Evolutionary conservation across 495 filamentous ascomycete genomes (phyloP).

Genomic region (Sordaria brevicollis): DNA sequence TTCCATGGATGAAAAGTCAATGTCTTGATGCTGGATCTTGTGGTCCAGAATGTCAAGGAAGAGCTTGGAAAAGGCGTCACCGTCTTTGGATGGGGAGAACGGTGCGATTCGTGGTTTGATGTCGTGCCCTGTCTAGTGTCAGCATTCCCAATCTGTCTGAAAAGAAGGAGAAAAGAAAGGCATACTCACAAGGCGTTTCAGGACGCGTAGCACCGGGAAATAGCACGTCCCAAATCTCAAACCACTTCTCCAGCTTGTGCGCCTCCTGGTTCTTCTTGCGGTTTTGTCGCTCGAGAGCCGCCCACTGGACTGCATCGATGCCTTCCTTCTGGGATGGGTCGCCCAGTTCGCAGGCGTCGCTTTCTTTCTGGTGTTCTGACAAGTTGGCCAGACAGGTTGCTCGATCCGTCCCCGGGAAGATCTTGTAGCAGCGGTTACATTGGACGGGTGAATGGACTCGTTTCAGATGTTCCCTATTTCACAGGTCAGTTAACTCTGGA

Average conservation of each 20-base stretch:
- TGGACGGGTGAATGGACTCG: constrained; percentile 17
- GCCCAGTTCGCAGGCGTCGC: constrained; percentile 6
- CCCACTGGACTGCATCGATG: constrained; percentile 17
- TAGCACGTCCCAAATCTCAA: constrained; percentile 19
- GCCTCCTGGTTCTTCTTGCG: constrained; percentile 17
- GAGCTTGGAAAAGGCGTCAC: constrained; percentile 15
- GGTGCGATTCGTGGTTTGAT: neutral
- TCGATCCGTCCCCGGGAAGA: constrained; percentile 13
- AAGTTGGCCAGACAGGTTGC: constrained; percentile 11
- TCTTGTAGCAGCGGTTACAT: constrained; percentile 16
- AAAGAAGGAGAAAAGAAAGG: neutral
- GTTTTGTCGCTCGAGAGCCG: constrained; percentile 16
- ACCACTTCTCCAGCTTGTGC: constrained; percentile 18
- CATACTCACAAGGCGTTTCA: constrained; percentile 13
- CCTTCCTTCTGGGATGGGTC: constrained; percentile 14
- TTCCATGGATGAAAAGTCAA: constrained; percentile 2
- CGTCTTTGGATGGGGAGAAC: constrained; percentile 7
- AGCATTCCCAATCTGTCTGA: neutral
- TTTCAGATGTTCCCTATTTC: constrained; percentile 16
- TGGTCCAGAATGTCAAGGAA: constrained; percentile 17
- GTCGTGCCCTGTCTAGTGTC: constrained; percentile 11
- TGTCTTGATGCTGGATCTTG: constrained; percentile 14
- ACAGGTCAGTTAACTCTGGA: neutral
- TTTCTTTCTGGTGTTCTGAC: constrained; percentile 12
- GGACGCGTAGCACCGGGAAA: constrained; percentile 11